Evolutionary conservation across 305 asterid species (phyloP), one percentile per base, ranked within the genome.

Genomic region (Fraxinus xanthoxyloides): DNA sequence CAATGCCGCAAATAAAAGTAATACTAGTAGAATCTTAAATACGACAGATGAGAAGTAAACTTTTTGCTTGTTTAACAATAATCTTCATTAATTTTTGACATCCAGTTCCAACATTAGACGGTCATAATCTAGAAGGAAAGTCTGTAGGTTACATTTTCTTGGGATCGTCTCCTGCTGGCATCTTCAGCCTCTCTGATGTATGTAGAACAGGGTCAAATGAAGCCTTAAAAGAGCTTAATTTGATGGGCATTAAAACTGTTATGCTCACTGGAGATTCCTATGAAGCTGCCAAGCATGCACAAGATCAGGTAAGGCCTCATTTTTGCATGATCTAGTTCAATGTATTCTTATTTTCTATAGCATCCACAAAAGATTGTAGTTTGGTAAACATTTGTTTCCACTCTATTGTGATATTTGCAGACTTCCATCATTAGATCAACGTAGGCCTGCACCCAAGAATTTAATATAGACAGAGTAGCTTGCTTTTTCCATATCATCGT

Each of bases 161-260:
- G 79, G 92, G 91, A 9, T 85, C 98, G 7, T 85, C 89, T 36
- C 92, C 82, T 0, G 92, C 82, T 26, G 97, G 94, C 35, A 36
- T 92, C 35, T 92, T 94, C 85, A 79, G 81, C 79, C 92, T 95
- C 19, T 81, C 97, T 7, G 99, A 95, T 77, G 63, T 83, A 13
- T 94, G 99, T 80, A 89, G 99, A 63, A 94, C 93, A 0, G 98
- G 99, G 28, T 94, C 93, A 35, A 92, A 88, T 61, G 98, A 95
- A 87, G 98, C 98, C 5, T 83, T 95, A 23, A 35, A 77, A 63
- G 92, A 94, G 56, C 87, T 95, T 36, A 92, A 90, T 70, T 83
- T 88, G 38, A 80, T 90, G 81, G 95, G 97, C 78, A 92, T 95
- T 82, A 94, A 87, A 85, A 90, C 92, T 3, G 89, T 88, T n/a